Evolutionary conservation across 495 filamentous ascomycete species (phyloP), one percentile per base, ranked within the genome.

Genomic region (Neurospora sp.): DNA sequence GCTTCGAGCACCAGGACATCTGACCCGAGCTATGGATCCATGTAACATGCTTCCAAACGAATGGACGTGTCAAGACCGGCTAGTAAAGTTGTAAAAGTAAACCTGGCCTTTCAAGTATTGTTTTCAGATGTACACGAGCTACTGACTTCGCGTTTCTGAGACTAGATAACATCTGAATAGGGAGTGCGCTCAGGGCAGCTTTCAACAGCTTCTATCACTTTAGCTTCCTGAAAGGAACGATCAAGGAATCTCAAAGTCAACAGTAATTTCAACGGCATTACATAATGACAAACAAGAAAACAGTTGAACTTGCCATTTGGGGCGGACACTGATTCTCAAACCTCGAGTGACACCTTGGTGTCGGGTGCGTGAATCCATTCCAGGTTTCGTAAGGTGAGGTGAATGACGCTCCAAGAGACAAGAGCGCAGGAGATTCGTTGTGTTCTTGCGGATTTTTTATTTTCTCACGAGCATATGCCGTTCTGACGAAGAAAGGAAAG

Each of bases 1-100:
- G 94, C 93, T 4, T 97, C 94, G 8, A 95, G 93, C 0, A 93
- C 92, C n/a, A 91, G 91, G 53, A 93, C 91, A 8, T 84, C 84
- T 20, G 89, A 90, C 44, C 89, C 92, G 76, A 93, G 92, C 75
- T 91, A 42, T 42, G 40, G 4, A 17, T 42, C 3, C 40, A 42
- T 16, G 14, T 42, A 42, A 42, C 40, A 42, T 17, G 14, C 4
- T 16, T 42, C 40, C 40, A 16, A 42, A 16, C 40, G 2, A 42
- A 42, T 17, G 40, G 14, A 16, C 5, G 12, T 17, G 2, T 42
- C 40, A 42, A 16, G 14, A 16, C 12, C 40, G 14, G 40, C 14
- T 42, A 16, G 40, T 42, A 17, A 17, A 16, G 1, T 42, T 42
- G 40, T 42, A 42, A 42, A 42, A 42, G 14, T 42, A 17, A 16